Evolutionary conservation across 2,329 filamentous ascomycete genomes (phyloP), one percentile per base, ranked within the genome.

Genomic region (Exophiala aquamarina): DNA sequence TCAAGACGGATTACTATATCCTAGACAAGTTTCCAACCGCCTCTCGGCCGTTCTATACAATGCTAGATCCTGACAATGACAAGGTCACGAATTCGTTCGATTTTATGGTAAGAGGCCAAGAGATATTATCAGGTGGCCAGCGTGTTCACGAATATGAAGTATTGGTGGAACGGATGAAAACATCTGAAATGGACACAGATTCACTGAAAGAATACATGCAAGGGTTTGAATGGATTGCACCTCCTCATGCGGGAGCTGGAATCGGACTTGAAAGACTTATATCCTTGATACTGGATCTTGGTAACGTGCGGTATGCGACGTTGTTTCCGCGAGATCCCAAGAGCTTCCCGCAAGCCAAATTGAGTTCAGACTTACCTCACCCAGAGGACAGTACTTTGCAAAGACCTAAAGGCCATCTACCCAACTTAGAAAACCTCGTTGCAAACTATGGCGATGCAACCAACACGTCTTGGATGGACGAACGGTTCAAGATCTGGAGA

Each of bases 361-460:
- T 28, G 72, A 55, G 70, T 74, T 36, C 69, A 74, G 15, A 69
- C 74, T 19, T 77, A 76, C 43, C 70, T 74, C 87, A 91, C 63
- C 85, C 86, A 4, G 86, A 89, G 55, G 84, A 87, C 9, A 86
- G 86, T 65, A 92, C 88, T 0, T 80, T 84, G 55, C 77, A 78
- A 41, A 86, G 87, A 29, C 33, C 23, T 11, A 44, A 49, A 18
- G 49, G 50, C 14, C 20, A 40, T 21, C 44, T 55, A 20, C 52
- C 41, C 29, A 75, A 85, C 0, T 64, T 93, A 2, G 85, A 89
- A 64, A 85, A 91, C 64, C 82, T 92, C 39, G 91, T 92, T 64
- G 87, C 86, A 63, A 93, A 92, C 67, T 93, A 93, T 58, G 88
- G 88, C 53, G 88, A 92, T 63, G 87, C 88, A 1, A 87, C 86